Conservation (phyloP, 2,329 filamentous ascomycete species). For the Erysiphe neolycopersici region DNA sequence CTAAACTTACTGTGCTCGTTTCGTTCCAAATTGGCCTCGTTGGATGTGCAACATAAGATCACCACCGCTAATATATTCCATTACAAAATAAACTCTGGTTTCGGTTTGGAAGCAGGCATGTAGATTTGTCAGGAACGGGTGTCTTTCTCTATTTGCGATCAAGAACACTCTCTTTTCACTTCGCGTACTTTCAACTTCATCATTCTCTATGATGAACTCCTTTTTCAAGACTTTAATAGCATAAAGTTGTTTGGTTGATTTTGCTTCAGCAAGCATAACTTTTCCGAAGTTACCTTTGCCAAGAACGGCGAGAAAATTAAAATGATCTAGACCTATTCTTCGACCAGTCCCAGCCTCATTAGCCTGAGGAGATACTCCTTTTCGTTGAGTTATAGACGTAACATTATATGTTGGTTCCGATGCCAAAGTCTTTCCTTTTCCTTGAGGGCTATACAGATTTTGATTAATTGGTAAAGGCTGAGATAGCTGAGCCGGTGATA, state of each 20-base stretch:
- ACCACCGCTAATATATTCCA: slow-evolving; percentile 97
- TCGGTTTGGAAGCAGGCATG: slow-evolving; percentile 99
- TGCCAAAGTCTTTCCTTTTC: slow-evolving; percentile 10
- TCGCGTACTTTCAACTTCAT: slow-evolving; percentile 91
- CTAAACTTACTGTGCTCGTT: slow-evolving; percentile 62
- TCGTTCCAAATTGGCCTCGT: slow-evolving; percentile 81
- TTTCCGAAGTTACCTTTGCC: slow-evolving; percentile 99
- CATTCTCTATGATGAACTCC: slow-evolving; percentile 98
- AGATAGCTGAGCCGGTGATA: slow-evolving; percentile 11
- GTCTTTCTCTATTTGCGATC: slow-evolving; percentile 86
- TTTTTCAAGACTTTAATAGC: slow-evolving; percentile 99
- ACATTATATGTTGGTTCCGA: slow-evolving; percentile 6
- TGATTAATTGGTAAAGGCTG: slow-evolving; percentile 10
- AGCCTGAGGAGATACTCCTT: slow-evolving; percentile 36
- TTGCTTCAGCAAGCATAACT: slow-evolving; percentile 97
- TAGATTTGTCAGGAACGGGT: slow-evolving; percentile 82
- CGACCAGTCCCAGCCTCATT: slow-evolving; percentile 48
- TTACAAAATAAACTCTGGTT: slow-evolving; percentile 94
- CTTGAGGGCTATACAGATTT: slow-evolving; percentile 12
- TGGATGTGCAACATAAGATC: slow-evolving; percentile 99
- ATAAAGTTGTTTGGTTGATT: slow-evolving; percentile 72
- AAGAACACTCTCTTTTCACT: slow-evolving; percentile 96
- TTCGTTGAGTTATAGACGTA: slow-evolving; percentile 11
- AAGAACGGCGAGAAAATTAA: slow-evolving; percentile 94
- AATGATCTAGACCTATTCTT: slow-evolving; percentile 87